Evolutionary conservation across 1,284 basidiomycete genomes (phyloP).

Genomic region (Ustanciosporium gigantosporum): DNA sequence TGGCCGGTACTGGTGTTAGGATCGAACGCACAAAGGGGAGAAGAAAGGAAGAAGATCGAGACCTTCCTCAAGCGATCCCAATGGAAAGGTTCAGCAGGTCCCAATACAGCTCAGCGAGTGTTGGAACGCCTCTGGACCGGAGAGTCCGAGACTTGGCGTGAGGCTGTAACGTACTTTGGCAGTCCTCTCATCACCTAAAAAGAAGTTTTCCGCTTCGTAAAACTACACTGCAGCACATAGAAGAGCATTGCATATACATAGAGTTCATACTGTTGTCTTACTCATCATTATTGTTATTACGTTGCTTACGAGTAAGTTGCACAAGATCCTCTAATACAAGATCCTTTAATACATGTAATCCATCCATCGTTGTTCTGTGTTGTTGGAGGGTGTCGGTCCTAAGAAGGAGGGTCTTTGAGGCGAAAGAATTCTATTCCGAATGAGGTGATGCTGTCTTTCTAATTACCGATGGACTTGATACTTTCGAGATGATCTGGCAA

Average conservation of each 20-base stretch:
- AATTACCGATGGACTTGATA: no score
- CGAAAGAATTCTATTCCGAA: no score
- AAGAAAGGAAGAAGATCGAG: constrained; percentile 11
- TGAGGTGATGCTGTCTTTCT: no score
- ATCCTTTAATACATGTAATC: no score
- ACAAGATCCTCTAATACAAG: no score
- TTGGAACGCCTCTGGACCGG: constrained; percentile 27
- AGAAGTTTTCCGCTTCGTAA: neutral
- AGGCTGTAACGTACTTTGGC: constrained; percentile 32
- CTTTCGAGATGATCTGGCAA: neutral
- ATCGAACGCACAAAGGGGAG: constrained; percentile 8
- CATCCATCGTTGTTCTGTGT: no score
- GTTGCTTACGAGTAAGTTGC: no score
- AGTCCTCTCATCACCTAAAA: constrained; percentile 20
- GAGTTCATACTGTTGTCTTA: neutral
- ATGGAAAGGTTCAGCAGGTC: constrained; percentile 17
- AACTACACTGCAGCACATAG: neutral
- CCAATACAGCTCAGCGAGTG: constrained; percentile 9
- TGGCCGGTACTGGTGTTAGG: constrained; percentile 31
- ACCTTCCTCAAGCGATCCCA: constrained; percentile 8
- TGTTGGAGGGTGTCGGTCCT: no score
- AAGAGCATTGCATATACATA: neutral
- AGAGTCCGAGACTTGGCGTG: constrained; percentile 15
- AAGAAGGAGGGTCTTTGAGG: no score
- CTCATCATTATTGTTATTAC: no score